A percentile compares a stretch with the other conserved stretches of the same genome.
phyloP scores from a whole-genome alignment of 1,284 basidiomycete genomes.

The Amylostereum areolatum region DNA sequence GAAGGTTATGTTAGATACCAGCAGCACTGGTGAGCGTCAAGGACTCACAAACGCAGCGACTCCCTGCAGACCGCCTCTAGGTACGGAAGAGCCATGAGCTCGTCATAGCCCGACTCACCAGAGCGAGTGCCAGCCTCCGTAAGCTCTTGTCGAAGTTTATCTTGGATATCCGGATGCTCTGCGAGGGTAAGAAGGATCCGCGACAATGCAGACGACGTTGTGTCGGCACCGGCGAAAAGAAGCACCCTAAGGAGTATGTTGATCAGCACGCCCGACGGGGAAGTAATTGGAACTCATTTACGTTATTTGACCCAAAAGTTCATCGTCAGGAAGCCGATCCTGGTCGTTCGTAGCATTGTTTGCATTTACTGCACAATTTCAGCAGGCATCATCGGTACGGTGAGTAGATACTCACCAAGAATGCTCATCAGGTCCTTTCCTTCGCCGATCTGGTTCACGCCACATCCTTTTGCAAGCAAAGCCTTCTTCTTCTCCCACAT shows the following conservation, averaged over 20 bases:
- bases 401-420: not conserved
- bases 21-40: too few relatives aligned
- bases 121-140: not conserved
- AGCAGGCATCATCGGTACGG: too few relatives aligned
- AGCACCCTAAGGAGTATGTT: too few relatives aligned
- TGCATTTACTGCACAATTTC: not conserved
- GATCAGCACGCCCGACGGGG: too few relatives aligned
- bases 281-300: not conserved
- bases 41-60: not conserved
- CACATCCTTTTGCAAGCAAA: too few relatives aligned
- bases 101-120: not conserved
- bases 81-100: not conserved
- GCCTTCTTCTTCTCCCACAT: not conserved
- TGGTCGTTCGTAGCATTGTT: conserved; percentile 9
- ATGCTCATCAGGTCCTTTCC: not conserved
- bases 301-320: conserved; percentile 11
- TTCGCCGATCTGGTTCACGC: not conserved
- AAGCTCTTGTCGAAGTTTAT: not conserved
- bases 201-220: not conserved
- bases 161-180: not conserved
- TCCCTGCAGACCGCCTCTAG: not conserved
- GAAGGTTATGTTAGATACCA: too few relatives aligned
- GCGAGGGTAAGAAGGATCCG: not conserved
- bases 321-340: conserved; percentile 7
- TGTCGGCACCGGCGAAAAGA: not conserved